phyloP scores from a whole-genome alignment of 345 rosid species.

The Nasturtium officinale region DNA sequence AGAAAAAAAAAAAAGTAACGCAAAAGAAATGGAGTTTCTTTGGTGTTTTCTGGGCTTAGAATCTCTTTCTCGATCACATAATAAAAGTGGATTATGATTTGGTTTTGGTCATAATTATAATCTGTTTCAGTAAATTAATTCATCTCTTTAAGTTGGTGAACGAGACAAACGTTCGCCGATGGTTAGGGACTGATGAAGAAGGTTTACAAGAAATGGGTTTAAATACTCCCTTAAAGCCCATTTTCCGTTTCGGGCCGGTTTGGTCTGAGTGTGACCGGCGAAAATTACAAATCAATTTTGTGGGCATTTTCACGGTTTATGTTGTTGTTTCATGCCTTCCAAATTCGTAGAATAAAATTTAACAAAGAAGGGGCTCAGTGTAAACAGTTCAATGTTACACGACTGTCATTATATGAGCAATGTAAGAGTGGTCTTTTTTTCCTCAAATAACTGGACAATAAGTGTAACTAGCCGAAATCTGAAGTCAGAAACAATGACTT shows the following conservation, averaged over 20 bases:
- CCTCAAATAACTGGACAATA: background rate
- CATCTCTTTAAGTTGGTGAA: slow-evolving; percentile 3
- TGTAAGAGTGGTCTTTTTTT: background rate
- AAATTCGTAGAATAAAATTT: background rate
- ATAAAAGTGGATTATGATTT: slow-evolving; percentile 30
- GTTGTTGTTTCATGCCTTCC: background rate
- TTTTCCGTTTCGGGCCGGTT: background rate
- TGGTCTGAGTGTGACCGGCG: too few relatives aligned
- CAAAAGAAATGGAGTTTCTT: background rate
- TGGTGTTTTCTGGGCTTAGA: slow-evolving; percentile 34
- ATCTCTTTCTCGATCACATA: slow-evolving; percentile 42
- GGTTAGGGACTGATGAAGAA: background rate
- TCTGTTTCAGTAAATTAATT: slow-evolving; percentile 6
- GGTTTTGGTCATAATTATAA: slow-evolving; percentile 1
- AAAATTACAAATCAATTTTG: background rate
- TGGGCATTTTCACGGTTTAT: background rate
- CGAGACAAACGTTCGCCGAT: slow-evolving; percentile 19
- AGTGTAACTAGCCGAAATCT: background rate
- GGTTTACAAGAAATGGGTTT: slow-evolving; percentile 1
- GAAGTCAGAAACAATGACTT: background rate
- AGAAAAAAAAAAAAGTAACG: background rate
- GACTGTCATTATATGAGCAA: background rate
- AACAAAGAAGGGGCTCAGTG: background rate
- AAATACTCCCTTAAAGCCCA: background rate
- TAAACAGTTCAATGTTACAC: background rate